These are phyloP conservation scores for Haemoproteus tartakovskyi DNA, from an alignment of 169 alveolate genomes.

Conservation along the genomic window DNA sequence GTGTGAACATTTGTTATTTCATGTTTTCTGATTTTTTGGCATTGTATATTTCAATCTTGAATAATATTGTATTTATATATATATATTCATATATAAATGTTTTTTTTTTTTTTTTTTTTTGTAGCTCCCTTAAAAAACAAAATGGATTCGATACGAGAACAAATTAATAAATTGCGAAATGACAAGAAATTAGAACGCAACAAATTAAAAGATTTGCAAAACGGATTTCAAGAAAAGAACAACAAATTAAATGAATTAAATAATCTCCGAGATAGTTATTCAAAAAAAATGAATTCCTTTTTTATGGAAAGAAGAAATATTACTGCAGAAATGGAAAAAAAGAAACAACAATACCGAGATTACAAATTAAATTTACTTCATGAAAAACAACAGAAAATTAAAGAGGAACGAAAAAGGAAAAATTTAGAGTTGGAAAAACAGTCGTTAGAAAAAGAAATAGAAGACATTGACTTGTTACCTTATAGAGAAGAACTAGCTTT, in stretches of 20 bases:
- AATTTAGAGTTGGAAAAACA: conserved; percentile 46
- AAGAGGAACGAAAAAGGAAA: conserved; percentile 60
- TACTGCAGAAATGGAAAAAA: conserved; percentile 55
- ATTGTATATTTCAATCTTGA: no score
- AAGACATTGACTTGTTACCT: conserved; percentile 45
- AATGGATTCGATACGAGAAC: conserved; percentile 47
- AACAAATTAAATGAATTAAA: conserved; percentile 42
- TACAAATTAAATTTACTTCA: conserved; percentile 32
- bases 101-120: background rate
- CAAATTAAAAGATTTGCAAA: conserved; percentile 52
- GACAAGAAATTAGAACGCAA: conserved; percentile 38
- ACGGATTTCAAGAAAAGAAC: conserved; percentile 52
- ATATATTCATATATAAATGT: background rate
- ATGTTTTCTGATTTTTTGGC: no score
- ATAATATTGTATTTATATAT: background rate
- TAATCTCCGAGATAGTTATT: conserved; percentile 32
- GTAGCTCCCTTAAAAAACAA: conserved; percentile 22
- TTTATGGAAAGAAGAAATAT: conserved; percentile 53
- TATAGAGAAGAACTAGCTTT: conserved; percentile 60
- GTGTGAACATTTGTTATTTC: no score
- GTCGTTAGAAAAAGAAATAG: conserved; percentile 27
- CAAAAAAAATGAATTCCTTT: conserved; percentile 57
- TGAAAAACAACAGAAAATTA: conserved; percentile 46
- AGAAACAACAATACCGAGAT: conserved; percentile 38
- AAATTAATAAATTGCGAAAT: conserved; percentile 34